phyloP scores from a whole-genome alignment of 768 basidiomycete species.

The Podaxis sp. region DNA sequence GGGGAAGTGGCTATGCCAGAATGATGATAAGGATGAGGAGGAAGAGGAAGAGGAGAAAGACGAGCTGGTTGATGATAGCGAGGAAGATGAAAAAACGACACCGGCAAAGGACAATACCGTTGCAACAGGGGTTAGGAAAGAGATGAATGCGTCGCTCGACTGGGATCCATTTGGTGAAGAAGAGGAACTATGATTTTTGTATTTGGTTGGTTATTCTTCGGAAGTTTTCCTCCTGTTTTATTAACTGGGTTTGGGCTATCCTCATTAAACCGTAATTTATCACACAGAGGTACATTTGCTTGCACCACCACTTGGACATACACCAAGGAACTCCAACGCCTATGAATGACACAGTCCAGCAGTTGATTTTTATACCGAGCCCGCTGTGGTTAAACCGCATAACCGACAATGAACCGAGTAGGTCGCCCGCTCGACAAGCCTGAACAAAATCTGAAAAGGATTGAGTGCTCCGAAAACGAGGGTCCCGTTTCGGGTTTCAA shows the following conservation, averaged over 20 bases:
- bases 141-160: slow-evolving; percentile 16
- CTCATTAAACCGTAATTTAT: not conserved
- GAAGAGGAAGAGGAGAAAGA: slow-evolving; percentile 21
- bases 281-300: not conserved
- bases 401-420: not conserved
- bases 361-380: not conserved
- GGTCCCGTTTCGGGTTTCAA: too few species aligned
- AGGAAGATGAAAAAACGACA: slow-evolving; percentile 4
- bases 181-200: slow-evolving; percentile 18
- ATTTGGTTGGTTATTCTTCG: not conserved
- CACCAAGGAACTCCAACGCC: not conserved
- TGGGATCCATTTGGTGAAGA: slow-evolving; percentile 29
- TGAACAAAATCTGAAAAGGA: too few species aligned
- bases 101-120: not conserved
- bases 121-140: slow-evolving; percentile 6
- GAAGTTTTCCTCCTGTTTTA: not conserved
- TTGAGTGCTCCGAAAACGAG: too few species aligned
- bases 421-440: too few species aligned
- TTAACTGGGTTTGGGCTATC: not conserved
- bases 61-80: slow-evolving; percentile 8
- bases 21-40: slow-evolving; percentile 26
- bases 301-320: not conserved
- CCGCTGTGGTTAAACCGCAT: not conserved
- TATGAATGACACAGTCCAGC: not conserved
- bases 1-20: slow-evolving; percentile 24